These are phyloP conservation scores for Calvatia gigantea DNA, from an alignment of 768 basidiomycete genomes.

Conservation along the genomic window DNA sequence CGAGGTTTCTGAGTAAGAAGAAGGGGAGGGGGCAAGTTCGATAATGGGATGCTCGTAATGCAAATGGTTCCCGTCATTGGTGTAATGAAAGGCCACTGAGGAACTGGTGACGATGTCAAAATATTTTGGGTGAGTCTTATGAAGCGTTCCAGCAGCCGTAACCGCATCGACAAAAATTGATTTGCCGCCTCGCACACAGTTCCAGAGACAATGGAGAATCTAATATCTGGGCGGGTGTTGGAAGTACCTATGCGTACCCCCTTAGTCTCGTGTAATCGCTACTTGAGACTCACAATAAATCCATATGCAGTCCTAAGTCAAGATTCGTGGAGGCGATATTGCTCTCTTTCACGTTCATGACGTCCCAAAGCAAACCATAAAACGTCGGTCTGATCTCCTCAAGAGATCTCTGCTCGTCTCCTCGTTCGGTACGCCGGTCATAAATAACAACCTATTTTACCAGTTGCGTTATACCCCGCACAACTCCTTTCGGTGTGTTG, in stretches of 20 bases:
- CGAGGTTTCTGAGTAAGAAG: constrained; percentile 15
- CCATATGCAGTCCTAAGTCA: constrained; percentile 87
- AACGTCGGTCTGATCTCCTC: constrained; percentile 83
- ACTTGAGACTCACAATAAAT: constrained; percentile 67
- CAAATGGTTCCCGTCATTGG: constrained; percentile 86
- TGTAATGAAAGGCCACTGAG: constrained; percentile 85
- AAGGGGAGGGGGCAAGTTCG: constrained; percentile 40
- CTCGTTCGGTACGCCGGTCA: constrained; percentile 62
- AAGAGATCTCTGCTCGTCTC: constrained; percentile 62
- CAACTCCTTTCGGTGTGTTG: constrained; percentile 40
- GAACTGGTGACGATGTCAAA: constrained; percentile 59
- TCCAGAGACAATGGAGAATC: constrained; percentile 86
- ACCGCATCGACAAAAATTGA: constrained; percentile 88
- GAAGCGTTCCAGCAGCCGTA: constrained; percentile 55
- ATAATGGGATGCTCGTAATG: constrained; percentile 73
- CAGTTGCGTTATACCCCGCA: constrained; percentile 65
- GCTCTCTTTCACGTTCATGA: constrained; percentile 68
- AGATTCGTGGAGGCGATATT: constrained; percentile 95
- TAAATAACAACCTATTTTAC: constrained; percentile 64
- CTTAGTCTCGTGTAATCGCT: neutral
- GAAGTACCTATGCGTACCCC: constrained; percentile 72
- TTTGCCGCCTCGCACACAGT: constrained; percentile 76
- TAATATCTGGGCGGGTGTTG: constrained; percentile 90
- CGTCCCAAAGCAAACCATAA: constrained; percentile 89
- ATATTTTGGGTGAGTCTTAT: constrained; percentile 37